phyloP scores from a whole-genome alignment of 1,284 basidiomycete species.

The Sphagnurus paluster region DNA sequence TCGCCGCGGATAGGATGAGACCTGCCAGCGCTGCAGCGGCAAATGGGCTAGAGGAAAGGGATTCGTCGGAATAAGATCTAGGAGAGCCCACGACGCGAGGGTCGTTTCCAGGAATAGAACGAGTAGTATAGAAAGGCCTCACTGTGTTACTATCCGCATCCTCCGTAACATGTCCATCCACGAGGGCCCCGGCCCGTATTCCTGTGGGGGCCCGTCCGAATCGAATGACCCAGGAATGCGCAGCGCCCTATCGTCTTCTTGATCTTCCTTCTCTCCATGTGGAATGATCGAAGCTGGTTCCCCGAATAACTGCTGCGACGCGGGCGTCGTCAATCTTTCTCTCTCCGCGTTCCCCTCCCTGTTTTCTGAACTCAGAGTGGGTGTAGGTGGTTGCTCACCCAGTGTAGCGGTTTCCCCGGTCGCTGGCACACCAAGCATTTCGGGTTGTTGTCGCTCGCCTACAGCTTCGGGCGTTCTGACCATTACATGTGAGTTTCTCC shows the following conservation, averaged over 20 bases:
- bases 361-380: background rate
- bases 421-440: slow-evolving; percentile 12
- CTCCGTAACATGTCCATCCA: slow-evolving; percentile 32
- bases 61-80: background rate
- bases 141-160: slow-evolving; percentile 26
- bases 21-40: too few species aligned
- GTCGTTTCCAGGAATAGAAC: too few species aligned
- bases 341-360: background rate
- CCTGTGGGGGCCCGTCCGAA: slow-evolving; percentile 23
- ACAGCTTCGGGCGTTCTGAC: slow-evolving; percentile 33
- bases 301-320: background rate
- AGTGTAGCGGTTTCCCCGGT: slow-evolving; percentile 12
- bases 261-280: background rate
- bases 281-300: slow-evolving; percentile 17
- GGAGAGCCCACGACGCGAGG: background rate
- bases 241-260: slow-evolving; percentile 31
- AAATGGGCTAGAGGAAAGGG: too few species aligned
- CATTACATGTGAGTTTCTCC: slow-evolving; percentile 29
- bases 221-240: slow-evolving; percentile 52
- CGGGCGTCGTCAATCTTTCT: background rate
- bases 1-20: too few species aligned
- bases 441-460: slow-evolving; percentile 2
- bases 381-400: slow-evolving; percentile 6
- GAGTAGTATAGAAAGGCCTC: slow-evolving; percentile 15
- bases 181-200: slow-evolving; percentile 24